phyloP scores from a whole-genome alignment of 2,329 filamentous ascomycete species.

The Aspergillus pseudotamarii region DNA sequence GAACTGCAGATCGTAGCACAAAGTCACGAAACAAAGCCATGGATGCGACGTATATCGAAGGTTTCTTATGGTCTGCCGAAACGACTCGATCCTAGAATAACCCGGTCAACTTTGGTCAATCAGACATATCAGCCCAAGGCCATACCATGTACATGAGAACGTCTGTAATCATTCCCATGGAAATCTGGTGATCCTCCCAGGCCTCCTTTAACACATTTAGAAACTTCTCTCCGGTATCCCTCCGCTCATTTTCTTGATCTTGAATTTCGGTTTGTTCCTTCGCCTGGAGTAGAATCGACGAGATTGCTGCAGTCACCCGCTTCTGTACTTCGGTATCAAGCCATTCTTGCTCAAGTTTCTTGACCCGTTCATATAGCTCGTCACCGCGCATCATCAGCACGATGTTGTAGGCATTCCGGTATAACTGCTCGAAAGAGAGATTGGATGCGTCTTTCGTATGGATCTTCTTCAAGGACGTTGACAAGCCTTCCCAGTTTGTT shows the following conservation, averaged over 20 bases:
- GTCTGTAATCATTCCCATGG: slow-evolving; percentile 96
- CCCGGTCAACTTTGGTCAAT: slow-evolving; percentile 3
- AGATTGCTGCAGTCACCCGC: slow-evolving; percentile 71
- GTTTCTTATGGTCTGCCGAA: slow-evolving; percentile 69
- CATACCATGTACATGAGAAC: slow-evolving; percentile 91
- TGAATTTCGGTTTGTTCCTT: slow-evolving; percentile 52
- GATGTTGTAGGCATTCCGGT: slow-evolving; percentile 91
- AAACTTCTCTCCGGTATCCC: slow-evolving; percentile 80
- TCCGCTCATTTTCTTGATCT: slow-evolving; percentile 71
- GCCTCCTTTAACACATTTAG: slow-evolving; percentile 72
- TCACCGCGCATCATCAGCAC: slow-evolving; percentile 86
- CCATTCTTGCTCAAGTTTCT: slow-evolving; percentile 79
- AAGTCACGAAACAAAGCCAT: slow-evolving; percentile 89
- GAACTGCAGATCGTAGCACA: slow-evolving; percentile 67
- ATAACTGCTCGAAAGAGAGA: slow-evolving; percentile 93
- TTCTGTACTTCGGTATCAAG: slow-evolving; percentile 73
- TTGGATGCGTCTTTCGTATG: slow-evolving; percentile 87
- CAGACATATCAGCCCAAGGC: slow-evolving; percentile 5
- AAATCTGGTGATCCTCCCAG: slow-evolving; percentile 88
- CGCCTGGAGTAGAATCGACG: slow-evolving; percentile 66
- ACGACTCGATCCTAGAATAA: slow-evolving; percentile 73
- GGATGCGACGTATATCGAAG: slow-evolving; percentile 79
- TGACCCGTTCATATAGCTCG: slow-evolving; percentile 77
- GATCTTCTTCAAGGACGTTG: slow-evolving; percentile 79
- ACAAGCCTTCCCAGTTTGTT: slow-evolving; percentile 76